Evolutionary conservation across 208 protist species (phyloP), one percentile per base, ranked within the genome.

Genomic region (Crithidia acanthocephali): DNA sequence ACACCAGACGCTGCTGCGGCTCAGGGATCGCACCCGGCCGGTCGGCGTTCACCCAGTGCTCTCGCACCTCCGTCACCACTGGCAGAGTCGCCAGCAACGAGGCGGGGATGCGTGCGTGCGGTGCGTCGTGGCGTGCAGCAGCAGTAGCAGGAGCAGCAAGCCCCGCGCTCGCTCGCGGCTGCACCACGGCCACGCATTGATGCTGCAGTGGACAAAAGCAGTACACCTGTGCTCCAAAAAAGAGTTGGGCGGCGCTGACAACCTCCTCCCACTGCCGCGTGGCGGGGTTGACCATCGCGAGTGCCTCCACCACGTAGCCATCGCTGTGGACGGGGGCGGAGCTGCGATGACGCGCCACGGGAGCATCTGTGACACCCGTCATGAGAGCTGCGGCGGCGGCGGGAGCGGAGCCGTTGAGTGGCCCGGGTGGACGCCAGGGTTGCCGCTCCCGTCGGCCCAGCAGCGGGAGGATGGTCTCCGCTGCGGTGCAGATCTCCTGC

Each of bases 161-260:
- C n/a, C n/a, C n/a, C n/a, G n/a, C n/a, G n/a, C n/a, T 16, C 42
- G 15, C 18, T 20, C 44, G 2, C 50, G 45, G 13, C 15, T 48
- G 42, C 4, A 61, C 20, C 22, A 42, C 25, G 0, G 28, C 48
- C 16, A 58, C 45, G n/a, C 56, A 35, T 18, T 40, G 50, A 9
- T 16, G 60, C 45, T 74, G 68, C 33, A 68, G 47, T 20, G 74
- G 69, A n/a, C 51, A 69, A 56, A 90, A 76, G 70, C 76, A 83
- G 66, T 79, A 91, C 40, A 93, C 69, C 72, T 93, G 87, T 11
- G 65, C 74, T 28, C 87, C 85, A 10, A 72, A 83, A 1, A 47
- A 68, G 13, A 95, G 69, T 77, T 95, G 90, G 6, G 70, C 63
- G 11, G 80, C 72, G 59, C 86, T 92, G 72, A 81, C 83, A 11